phyloP scores from a whole-genome alignment of 2,329 filamentous ascomycete genomes.

The Fusarium pseudocircinatum region DNA sequence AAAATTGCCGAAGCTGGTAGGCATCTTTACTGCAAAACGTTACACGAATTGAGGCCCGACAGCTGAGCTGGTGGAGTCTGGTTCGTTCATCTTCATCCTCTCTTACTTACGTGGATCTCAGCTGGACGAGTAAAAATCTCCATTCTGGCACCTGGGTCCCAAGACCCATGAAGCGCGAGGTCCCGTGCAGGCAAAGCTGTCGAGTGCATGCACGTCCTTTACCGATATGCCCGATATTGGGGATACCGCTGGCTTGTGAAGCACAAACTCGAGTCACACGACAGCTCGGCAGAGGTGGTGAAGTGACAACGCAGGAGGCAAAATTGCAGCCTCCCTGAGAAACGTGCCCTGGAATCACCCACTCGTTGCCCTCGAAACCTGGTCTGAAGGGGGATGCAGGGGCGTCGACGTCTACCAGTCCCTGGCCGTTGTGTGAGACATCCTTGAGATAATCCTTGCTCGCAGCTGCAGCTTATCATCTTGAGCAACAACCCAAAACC shows the following conservation, averaged over 20 bases:
- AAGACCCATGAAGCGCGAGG: constrained; percentile 2
- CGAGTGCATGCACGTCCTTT: background rate
- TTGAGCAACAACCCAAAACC: background rate
- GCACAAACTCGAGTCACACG: constrained; percentile 3
- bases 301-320: constrained; percentile 20
- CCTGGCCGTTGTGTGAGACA: constrained; percentile 24
- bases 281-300: constrained; percentile 5
- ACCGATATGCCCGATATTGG: background rate
- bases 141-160: constrained; percentile 24
- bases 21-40: background rate
- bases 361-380: constrained; percentile 20
- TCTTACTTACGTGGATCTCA: constrained; percentile 30
- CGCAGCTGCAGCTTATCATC: constrained; percentile 3
- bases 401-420: constrained; percentile 22
- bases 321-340: constrained; percentile 19
- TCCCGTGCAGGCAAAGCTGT: constrained; percentile 21
- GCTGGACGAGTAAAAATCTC: constrained; percentile 6
- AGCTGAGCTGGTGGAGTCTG: background rate
- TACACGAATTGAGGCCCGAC: background rate
- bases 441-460: constrained; percentile 20
- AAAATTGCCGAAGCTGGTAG: constrained; percentile 1
- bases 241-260: background rate
- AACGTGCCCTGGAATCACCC: constrained; percentile 16
- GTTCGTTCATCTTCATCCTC: background rate
- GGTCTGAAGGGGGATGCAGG: constrained; percentile 27